Evolutionary conservation across 345 rosid genomes (phyloP).

Genomic region (Lumnitzera littorea): DNA sequence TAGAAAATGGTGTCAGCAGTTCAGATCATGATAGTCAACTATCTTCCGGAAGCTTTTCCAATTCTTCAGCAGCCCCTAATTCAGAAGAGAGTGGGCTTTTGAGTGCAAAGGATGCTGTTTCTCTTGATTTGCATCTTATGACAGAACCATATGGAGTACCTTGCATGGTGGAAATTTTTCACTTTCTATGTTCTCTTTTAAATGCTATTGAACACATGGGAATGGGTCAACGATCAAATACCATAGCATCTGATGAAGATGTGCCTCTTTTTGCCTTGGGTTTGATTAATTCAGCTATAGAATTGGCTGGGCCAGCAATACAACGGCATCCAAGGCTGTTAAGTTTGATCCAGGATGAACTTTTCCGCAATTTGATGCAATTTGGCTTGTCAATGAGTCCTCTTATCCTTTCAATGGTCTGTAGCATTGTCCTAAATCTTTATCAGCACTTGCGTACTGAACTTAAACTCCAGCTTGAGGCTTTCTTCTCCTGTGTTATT

Average conservation of each 20-base stretch:
- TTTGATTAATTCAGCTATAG: conserved; percentile 89
- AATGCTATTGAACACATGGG: conserved; percentile 76
- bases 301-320: conserved; percentile 80
- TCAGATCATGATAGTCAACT: conserved; percentile 60
- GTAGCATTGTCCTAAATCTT: conserved; percentile 88
- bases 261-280: conserved; percentile 95
- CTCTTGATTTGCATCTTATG: conserved; percentile 73
- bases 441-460: conserved; percentile 82
- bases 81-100: conserved; percentile 57
- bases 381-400: conserved; percentile 96
- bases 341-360: conserved; percentile 88
- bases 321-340: conserved; percentile 73
- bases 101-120: conserved; percentile 52
- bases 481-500: conserved; percentile 95
- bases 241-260: conserved; percentile 89
- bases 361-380: conserved; percentile 90
- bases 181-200: conserved; percentile 74
- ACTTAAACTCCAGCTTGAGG: conserved; percentile 93
- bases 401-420: conserved; percentile 92
- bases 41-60: conserved; percentile 49
- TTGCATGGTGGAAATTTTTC: conserved; percentile 97
- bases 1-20: conserved; percentile 62
- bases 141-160: conserved; percentile 93
- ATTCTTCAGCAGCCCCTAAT: conserved; percentile 36
- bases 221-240: conserved; percentile 66